Conservation (phyloP, 495 filamentous ascomycete species). For the Podospora conica region DNA sequence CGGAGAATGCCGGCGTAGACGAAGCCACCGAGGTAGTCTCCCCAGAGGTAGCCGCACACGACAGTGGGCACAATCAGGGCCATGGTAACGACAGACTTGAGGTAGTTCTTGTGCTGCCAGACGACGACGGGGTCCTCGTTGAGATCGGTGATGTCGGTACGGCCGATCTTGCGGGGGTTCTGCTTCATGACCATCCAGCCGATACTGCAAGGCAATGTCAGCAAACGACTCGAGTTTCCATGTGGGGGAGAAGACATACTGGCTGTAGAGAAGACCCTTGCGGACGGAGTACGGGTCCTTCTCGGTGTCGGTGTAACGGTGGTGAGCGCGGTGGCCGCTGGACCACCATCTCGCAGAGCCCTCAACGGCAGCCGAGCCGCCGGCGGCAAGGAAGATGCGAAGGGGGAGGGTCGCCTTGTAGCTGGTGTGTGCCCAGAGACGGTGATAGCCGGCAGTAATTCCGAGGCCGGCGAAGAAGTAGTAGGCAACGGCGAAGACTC, state of each 20-base stretch:
- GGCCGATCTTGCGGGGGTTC: conserved; percentile 87
- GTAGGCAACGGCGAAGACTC: conserved; percentile 74
- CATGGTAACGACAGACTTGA: conserved; percentile 85
- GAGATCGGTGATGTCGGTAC: conserved; percentile 92
- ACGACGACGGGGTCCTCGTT: conserved; percentile 93
- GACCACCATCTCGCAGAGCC: conserved; percentile 98
- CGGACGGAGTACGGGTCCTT: conserved; percentile 99
- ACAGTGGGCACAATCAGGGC: conserved; percentile 77
- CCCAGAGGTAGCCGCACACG: conserved; percentile 81
- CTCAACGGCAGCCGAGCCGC: conserved; percentile 92
- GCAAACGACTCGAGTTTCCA: neutral
- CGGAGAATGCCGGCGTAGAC: conserved; percentile 93
- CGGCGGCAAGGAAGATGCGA: conserved; percentile 85
- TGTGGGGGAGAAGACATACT: conserved; percentile 27
- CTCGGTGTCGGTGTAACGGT: conserved; percentile 97
- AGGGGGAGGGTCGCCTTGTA: conserved; percentile 87
- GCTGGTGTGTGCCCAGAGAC: conserved; percentile 91
- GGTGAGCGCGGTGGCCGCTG: conserved; percentile 81
- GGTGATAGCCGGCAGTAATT: conserved; percentile 77
- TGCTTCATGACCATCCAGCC: conserved; percentile 94
- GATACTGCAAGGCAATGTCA: conserved; percentile 34
- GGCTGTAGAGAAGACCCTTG: conserved; percentile 91
- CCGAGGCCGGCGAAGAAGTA: conserved; percentile 90
- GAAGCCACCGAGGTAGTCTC: conserved; percentile 85
- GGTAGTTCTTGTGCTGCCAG: conserved; percentile 91